Conservation (phyloP, 306 rosid genomes). For the Vicia sativa region DNA sequence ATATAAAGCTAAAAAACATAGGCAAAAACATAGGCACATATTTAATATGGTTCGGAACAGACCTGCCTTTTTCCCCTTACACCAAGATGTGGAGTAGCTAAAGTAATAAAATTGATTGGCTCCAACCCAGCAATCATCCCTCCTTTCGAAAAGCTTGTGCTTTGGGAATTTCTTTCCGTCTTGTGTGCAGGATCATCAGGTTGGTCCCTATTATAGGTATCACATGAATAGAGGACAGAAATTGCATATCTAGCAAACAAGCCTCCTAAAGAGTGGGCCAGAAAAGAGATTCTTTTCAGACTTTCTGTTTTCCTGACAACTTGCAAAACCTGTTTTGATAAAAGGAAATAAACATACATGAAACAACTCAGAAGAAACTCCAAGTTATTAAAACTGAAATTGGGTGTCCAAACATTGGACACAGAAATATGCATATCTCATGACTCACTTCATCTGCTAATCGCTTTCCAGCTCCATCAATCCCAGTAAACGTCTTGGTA, state of each 20-base stretch:
- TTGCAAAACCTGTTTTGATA: slow-evolving; percentile 65
- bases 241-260: slow-evolving; percentile 90
- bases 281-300: slow-evolving; percentile 84
- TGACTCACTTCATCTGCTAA: slow-evolving; percentile 89
- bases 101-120: slow-evolving; percentile 87
- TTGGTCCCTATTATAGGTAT: slow-evolving; percentile 41
- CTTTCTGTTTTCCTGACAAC: slow-evolving; percentile 71
- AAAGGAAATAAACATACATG: slow-evolving; percentile 41
- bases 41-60: slow-evolving; percentile 39
- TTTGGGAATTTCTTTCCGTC: slow-evolving; percentile 38
- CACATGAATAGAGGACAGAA: slow-evolving; percentile 66
- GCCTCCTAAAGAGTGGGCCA: slow-evolving; percentile 97
- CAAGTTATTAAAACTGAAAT: slow-evolving; percentile 18
- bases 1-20: background rate
- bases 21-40: slow-evolving; percentile 18
- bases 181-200: slow-evolving; percentile 43
- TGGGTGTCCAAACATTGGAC: slow-evolving; percentile 29
- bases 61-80: slow-evolving; percentile 95
- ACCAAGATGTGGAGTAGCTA: slow-evolving; percentile 97
- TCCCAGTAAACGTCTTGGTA: slow-evolving; percentile 87
- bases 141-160: slow-evolving; percentile 48
- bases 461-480: slow-evolving; percentile 93
- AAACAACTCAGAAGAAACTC: slow-evolving; percentile 36
- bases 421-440: slow-evolving; percentile 35
- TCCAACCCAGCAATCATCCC: slow-evolving; percentile 83